Evolutionary conservation across 1,139 yeast genomes (phyloP), one percentile per base, ranked within the genome.

Genomic region (Debaryomyces sp.): DNA sequence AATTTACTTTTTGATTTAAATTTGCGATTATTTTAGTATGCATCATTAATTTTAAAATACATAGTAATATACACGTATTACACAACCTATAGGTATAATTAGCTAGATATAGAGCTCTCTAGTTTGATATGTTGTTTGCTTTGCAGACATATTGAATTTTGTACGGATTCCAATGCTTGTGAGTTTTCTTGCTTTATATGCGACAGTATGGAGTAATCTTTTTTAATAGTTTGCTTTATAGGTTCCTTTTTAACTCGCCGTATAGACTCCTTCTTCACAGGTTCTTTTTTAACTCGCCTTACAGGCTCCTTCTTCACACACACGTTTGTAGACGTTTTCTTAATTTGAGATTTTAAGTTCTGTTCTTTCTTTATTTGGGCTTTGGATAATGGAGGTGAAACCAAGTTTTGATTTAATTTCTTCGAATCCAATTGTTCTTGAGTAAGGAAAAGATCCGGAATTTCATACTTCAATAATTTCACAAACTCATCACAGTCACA

Each of bases 401-500:
- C 44, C 43, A 44, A 48, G 41, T 54, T 61, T 43, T 51, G 61
- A 50, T 64, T 68, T 48, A 75, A 65, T 56, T 70, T 73, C 68
- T 72, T 72, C 24, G 77, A 68, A 57, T 77, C 81, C 40, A 74
- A 62, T 57, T 77, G 81, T 50, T 77, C 77, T 62, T 82, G 87
- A 15, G 80, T 73, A 57, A 74, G 69, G 66, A 84, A 84, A 56
- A 84, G 74, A 56, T 74, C 80, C 0, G 92, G 91, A 7, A 82
- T 67, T 39, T 81, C 78, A 21, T 51, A 51, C 54, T 76, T 76
- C 46, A 88, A 67, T 29, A 75, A 70, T 18, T 70, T 66, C 18
- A 91, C 85, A 82, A 96, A 92, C 34, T 77, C 78, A 64, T 92
- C 98, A 63, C 97, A 89, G 62, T 90, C 97, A 45, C 85, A 72